These are phyloP conservation scores for Leccinum arenicola DNA, from an alignment of 768 basidiomycete genomes.

Conservation along the genomic window DNA sequence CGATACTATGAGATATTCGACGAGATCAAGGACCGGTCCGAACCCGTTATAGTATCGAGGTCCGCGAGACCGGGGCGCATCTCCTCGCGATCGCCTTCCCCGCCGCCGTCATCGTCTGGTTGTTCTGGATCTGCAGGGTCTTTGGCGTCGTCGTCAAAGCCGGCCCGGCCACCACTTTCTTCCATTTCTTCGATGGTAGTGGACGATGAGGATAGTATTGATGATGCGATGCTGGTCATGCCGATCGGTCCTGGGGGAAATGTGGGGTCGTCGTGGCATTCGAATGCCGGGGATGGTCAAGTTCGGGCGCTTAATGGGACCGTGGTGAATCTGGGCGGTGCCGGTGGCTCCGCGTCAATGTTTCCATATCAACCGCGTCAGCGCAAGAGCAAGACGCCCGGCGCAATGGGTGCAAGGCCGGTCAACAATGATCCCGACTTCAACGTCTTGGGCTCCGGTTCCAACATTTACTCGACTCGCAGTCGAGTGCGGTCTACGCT, in stretches of 20 bases:
- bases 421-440: conserved; percentile 31
- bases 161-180: conserved; percentile 11
- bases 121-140: conserved; percentile 10
- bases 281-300: conserved; percentile 10
- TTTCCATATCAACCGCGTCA: conserved; percentile 41
- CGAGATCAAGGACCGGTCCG: conserved; percentile 69
- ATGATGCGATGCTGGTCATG: conserved; percentile 75
- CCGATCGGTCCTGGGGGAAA: conserved; percentile 49
- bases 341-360: conserved; percentile 4
- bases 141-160: conserved; percentile 20
- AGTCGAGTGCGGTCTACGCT: conserved; percentile 54
- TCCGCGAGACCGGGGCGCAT: conserved; percentile 12
- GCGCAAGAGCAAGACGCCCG: conserved; percentile 29
- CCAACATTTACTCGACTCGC: conserved; percentile 33
- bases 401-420: conserved; percentile 29
- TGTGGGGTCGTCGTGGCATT: conserved; percentile 7
- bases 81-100: conserved; percentile 30
- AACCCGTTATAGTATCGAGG: conserved; percentile 41
- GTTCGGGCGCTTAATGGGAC: neutral
- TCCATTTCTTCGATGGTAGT: conserved; percentile 25
- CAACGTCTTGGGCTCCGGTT: conserved; percentile 13
- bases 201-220: conserved; percentile 71
- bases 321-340: conserved; percentile 25
- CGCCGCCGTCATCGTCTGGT: conserved; percentile 19
- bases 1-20: conserved; percentile 86